Conservation (phyloP, 176 grass and related monocot genomes). For the Alloteropsis semialata region DNA sequence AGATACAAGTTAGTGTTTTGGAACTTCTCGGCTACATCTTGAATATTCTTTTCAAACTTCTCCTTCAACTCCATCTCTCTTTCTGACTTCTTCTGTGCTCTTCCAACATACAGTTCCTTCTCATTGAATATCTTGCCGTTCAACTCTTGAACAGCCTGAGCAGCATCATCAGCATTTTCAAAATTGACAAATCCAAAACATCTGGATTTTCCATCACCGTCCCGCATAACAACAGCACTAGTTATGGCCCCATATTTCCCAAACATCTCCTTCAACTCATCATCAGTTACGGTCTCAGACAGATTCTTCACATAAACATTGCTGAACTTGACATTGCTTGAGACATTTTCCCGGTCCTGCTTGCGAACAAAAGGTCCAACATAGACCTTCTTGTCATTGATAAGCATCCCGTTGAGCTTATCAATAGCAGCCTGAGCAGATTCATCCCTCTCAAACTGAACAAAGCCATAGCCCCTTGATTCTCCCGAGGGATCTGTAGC, state of each 20-base stretch:
- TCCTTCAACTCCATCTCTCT: slow-evolving; percentile 83
- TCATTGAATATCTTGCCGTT: slow-evolving; percentile 82
- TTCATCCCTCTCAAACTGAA: slow-evolving; percentile 88
- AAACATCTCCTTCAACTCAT: slow-evolving; percentile 78
- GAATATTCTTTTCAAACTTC: slow-evolving; percentile 81
- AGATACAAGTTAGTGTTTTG: slow-evolving; percentile 84
- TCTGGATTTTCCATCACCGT: slow-evolving; percentile 84
- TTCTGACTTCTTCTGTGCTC: slow-evolving; percentile 92
- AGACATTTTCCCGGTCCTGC: slow-evolving; percentile 66
- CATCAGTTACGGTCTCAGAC: slow-evolving; percentile 70
- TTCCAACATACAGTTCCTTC: slow-evolving; percentile 97
- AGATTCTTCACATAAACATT: slow-evolving; percentile 97
- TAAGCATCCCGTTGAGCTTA: slow-evolving; percentile 76
- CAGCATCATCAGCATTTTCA: slow-evolving; percentile 71
- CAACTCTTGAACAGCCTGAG: slow-evolving; percentile 73
- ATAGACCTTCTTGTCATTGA: slow-evolving; percentile 90
- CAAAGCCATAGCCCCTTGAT: slow-evolving; percentile 96
- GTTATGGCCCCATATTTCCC: slow-evolving; percentile 85
- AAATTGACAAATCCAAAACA: slow-evolving; percentile 99
- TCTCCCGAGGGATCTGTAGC: slow-evolving; percentile 72
- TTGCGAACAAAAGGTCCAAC: slow-evolving; percentile 92
- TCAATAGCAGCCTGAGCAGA: slow-evolving; percentile 83
- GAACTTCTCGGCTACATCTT: slow-evolving; percentile 57
- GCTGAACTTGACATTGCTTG: slow-evolving; percentile 64
- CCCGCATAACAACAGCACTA: slow-evolving; percentile 86